Evolutionary conservation across 176 grass and related monocot species (phyloP).

Genomic region (Cenchrus americanus): DNA sequence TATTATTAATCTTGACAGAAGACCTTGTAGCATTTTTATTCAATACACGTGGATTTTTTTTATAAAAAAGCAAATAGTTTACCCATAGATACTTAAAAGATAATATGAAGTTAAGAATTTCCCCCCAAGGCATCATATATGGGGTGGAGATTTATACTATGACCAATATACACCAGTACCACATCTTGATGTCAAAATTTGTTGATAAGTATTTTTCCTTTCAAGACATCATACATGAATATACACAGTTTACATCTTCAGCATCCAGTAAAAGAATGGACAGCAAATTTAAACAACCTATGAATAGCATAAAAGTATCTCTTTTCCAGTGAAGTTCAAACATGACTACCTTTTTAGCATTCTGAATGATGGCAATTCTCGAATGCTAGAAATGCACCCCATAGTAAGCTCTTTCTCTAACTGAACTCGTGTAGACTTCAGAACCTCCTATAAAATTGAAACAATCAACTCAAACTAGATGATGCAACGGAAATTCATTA

Average conservation of each 20-base stretch:
- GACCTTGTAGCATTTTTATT: background rate
- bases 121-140: background rate
- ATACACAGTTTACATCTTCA: conserved; percentile 1
- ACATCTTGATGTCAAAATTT: background rate
- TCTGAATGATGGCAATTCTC: conserved; percentile 65
- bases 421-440: conserved; percentile 68
- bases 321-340: conserved; percentile 1
- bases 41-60: background rate
- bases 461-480: conserved; percentile 26
- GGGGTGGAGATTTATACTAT: background rate
- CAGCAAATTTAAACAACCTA: conserved; percentile 17
- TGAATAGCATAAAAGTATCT: background rate
- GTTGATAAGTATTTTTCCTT: background rate
- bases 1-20: background rate
- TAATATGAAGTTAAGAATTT: background rate
- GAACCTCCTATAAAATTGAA: conserved; percentile 65
- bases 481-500: conserved; percentile 19
- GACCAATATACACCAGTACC: conserved; percentile 1
- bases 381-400: conserved; percentile 54
- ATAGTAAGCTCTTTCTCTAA: conserved; percentile 70
- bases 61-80: too few relatives aligned
- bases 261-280: conserved; percentile 41
- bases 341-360: conserved; percentile 56
- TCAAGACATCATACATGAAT: background rate
- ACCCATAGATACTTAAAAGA: background rate